Evolutionary conservation across 2,329 filamentous ascomycete species (phyloP), one percentile per base, ranked within the genome.

Genomic region (Didymella sp.): DNA sequence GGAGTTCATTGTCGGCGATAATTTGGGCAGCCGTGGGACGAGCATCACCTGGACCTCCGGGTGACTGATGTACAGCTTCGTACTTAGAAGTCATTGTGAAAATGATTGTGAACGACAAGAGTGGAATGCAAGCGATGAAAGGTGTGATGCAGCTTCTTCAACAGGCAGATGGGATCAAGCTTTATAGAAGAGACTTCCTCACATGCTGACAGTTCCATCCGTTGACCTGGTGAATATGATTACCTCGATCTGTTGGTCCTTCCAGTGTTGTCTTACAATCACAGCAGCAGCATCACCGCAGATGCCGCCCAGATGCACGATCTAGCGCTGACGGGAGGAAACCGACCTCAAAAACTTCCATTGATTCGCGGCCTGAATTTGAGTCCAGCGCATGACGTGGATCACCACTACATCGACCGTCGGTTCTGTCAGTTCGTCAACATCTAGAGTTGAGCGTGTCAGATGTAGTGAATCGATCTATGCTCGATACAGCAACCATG

Each of bases 1-100:
- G 30, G 8, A 47, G 44, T 13, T 28, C 11, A 2, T 47, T 17
- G 22, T 47, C 44, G 19, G 24, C 8, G 15, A 47, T n/a, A 21
- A 47, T 47, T n/a, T 47, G 44, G 44, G 13, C 11, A 4, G 31
- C 31, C 2, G 44, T 46, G 9, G 43, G 43, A n/a, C 43, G 43
- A 11, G 43, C 17, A 17, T 46, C 43, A 13, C 28, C 43, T 2
- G 31, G 44, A 33, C 44, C 44, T 5, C 30, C 30, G 2, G 27
- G 43, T 15, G 17, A 17, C 12, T 24, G 27, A 19, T 45, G 28
- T 21, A 33, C 6, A n/a, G 43, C 28, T 24, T 45, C 43, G 28
- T 45, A 45, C 28, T 45, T 31, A 17, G 19, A n/a, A 24, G 43
- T 31, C 43, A 45, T 45, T 13, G 8, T 38, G 17, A 22, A 22